A percentile compares a stretch with the other conserved stretches of the same genome.
phyloP scores from a whole-genome alignment of 2,329 filamentous ascomycete genomes.

The Beauveria caledonica region DNA sequence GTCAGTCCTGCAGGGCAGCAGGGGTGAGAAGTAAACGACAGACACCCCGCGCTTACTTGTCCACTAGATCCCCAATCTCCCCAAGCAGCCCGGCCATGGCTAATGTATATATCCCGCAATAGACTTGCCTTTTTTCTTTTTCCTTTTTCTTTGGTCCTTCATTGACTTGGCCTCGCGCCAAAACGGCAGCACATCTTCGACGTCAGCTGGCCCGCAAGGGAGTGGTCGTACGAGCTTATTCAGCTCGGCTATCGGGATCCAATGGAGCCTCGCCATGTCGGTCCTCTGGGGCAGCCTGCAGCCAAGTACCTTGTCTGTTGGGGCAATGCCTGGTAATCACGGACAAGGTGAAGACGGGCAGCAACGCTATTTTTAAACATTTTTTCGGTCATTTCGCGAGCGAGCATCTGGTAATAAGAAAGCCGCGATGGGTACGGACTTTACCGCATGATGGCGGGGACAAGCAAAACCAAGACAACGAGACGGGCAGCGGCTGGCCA shows the following conservation, averaged over 20 bases:
- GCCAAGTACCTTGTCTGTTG: neutral
- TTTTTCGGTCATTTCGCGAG: neutral
- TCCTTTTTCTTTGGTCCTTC: no score
- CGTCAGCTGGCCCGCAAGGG: neutral
- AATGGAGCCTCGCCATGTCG: slow-evolving; percentile 2
- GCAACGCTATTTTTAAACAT: neutral
- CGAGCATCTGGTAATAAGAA: neutral
- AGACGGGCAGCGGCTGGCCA: neutral
- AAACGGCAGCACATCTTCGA: neutral
- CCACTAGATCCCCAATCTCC: no score
- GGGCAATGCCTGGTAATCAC: neutral
- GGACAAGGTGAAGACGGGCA: neutral
- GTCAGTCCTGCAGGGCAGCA: no score
- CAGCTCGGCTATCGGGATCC: slow-evolving; percentile 7
- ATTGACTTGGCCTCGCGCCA: no score
- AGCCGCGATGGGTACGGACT: neutral
- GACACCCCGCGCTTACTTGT: no score
- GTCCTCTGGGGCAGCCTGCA: slow-evolving; percentile 1
- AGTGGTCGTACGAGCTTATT: slow-evolving; percentile 9
- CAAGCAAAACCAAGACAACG: neutral
- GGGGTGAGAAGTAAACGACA: no score
- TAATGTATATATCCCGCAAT: no score
- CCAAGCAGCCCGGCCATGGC: no score
- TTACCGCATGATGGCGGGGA: neutral
- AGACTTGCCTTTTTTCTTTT: no score